A percentile compares a stretch with the other conserved stretches of the same genome.
Evolutionary conservation across 805 yeast species (phyloP).

Genomic region (Wickerhamiella dianesei): DNA sequence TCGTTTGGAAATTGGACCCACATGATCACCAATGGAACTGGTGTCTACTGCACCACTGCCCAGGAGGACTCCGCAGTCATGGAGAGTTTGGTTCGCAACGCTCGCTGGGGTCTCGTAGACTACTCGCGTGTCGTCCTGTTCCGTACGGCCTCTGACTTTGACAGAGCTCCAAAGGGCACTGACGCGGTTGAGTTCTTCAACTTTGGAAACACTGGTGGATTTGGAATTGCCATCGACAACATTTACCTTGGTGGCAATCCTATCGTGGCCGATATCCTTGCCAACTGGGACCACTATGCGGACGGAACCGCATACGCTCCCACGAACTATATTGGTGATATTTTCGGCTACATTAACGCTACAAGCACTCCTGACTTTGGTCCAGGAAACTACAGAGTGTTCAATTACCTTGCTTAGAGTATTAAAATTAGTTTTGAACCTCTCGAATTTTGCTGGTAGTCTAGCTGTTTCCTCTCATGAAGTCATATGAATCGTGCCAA

Average conservation of each 20-base stretch:
- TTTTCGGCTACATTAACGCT: slow-evolving; percentile 35
- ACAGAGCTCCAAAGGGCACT: slow-evolving; percentile 37
- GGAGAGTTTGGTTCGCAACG: slow-evolving; percentile 44
- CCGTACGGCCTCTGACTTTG: slow-evolving; percentile 50
- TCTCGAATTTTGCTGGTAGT: too few relatives aligned
- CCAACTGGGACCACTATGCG: slow-evolving; percentile 27
- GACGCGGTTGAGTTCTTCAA: slow-evolving; percentile 39
- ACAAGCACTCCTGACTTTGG: slow-evolving; percentile 33
- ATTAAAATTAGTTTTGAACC: too few relatives aligned
- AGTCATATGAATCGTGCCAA: too few relatives aligned
- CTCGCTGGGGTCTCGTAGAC: slow-evolving; percentile 41
- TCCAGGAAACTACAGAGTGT: slow-evolving; percentile 6
- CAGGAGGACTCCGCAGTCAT: slow-evolving; percentile 58
- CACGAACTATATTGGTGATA: slow-evolving; percentile 47
- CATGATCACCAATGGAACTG: slow-evolving; percentile 45
- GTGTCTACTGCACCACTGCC: slow-evolving; percentile 45
- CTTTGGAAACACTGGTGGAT: slow-evolving; percentile 39
- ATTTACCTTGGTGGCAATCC: slow-evolving; percentile 42
- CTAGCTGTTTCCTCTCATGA: too few relatives aligned
- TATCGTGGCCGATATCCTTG: slow-evolving; percentile 38
- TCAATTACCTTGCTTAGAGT: neutral
- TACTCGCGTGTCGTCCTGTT: slow-evolving; percentile 42
- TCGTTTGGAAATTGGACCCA: slow-evolving; percentile 36
- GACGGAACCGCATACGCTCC: slow-evolving; percentile 23
- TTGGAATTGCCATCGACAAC: slow-evolving; percentile 36